phyloP scores from a whole-genome alignment of 768 basidiomycete species.

The Melanogaster broomeanus region DNA sequence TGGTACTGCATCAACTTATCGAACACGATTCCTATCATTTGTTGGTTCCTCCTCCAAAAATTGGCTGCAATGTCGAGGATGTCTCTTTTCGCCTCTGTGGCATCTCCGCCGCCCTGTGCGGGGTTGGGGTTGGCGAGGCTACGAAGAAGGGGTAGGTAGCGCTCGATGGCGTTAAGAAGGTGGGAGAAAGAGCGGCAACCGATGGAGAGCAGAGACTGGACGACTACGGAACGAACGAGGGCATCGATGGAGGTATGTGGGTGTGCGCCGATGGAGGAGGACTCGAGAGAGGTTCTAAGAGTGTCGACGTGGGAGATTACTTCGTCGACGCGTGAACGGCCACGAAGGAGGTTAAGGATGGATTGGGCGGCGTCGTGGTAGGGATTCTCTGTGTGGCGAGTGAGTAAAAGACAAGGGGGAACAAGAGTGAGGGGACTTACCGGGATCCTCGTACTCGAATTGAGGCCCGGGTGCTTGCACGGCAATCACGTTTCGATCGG shows the following conservation, averaged over 20 bases:
- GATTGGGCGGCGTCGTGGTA: conserved; percentile 80
- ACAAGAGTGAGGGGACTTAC: conserved; percentile 40
- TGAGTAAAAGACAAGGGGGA: neutral
- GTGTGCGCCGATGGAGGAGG: conserved; percentile 53
- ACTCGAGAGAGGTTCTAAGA: conserved; percentile 63
- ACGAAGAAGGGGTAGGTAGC: conserved; percentile 80
- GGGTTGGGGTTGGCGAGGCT: conserved; percentile 43
- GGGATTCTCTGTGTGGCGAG: conserved; percentile 57
- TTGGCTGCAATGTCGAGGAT: conserved; percentile 68
- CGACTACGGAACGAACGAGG: conserved; percentile 72
- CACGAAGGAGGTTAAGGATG: conserved; percentile 79
- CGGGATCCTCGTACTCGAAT: conserved; percentile 81
- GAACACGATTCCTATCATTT: conserved; percentile 90
- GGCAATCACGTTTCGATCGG: conserved; percentile 61
- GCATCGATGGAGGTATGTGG: conserved; percentile 60
- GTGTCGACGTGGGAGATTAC: conserved; percentile 74
- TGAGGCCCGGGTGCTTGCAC: conserved; percentile 75
- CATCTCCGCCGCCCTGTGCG: conserved; percentile 32
- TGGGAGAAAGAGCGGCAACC: conserved; percentile 97
- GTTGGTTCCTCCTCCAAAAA: conserved; percentile 85
- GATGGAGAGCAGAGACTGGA: conserved; percentile 88
- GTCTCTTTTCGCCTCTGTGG: conserved; percentile 62
- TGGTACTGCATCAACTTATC: conserved; percentile 99
- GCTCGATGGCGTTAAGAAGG: conserved; percentile 95
- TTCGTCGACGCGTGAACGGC: conserved; percentile 77